Conservation (phyloP, 768 basidiomycete genomes). For the Pluteus cervinus region DNA sequence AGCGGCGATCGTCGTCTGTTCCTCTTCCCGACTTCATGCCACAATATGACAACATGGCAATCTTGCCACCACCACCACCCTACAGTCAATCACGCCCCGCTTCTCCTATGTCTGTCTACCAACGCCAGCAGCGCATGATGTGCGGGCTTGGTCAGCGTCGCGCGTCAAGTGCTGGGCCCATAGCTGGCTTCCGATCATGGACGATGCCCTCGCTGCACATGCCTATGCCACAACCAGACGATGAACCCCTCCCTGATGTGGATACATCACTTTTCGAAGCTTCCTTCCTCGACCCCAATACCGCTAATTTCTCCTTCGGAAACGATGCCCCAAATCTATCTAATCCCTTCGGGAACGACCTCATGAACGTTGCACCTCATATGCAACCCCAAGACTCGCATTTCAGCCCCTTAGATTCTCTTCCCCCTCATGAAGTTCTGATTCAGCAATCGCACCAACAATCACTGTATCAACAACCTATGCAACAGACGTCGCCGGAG, state of each 20-base stretch:
- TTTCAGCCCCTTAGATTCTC: constrained; percentile 23
- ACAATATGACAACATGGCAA: constrained; percentile 24
- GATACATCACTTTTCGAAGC: constrained; percentile 43
- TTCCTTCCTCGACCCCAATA: constrained; percentile 14
- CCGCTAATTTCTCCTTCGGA: constrained; percentile 4
- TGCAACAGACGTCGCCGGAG: constrained; percentile 1
- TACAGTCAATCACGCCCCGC: constrained; percentile 35
- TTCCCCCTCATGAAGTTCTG: constrained; percentile 18
- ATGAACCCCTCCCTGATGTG: constrained; percentile 42
- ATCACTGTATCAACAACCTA: too few species aligned
- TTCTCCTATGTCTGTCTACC: constrained; percentile 41
- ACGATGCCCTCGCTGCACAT: constrained; percentile 16
- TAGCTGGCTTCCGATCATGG: constrained; percentile 28
- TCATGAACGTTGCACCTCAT: constrained; percentile 17
- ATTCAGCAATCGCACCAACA: too few species aligned
- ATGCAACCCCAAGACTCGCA: constrained; percentile 11
- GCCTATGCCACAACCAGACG: constrained; percentile 32
- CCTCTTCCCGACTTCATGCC: constrained; percentile 39
- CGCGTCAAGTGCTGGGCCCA: constrained; percentile 42
- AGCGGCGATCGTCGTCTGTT: constrained; percentile 50
- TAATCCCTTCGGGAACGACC: constrained; percentile 18
- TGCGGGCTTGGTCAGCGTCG: constrained; percentile 44
- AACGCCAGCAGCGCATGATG: constrained; percentile 32
- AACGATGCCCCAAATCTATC: constrained; percentile 5
- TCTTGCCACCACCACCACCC: constrained; percentile 39